phyloP scores from a whole-genome alignment of 192 early-diverging fungal species.

The Coemansia sp. region DNA sequence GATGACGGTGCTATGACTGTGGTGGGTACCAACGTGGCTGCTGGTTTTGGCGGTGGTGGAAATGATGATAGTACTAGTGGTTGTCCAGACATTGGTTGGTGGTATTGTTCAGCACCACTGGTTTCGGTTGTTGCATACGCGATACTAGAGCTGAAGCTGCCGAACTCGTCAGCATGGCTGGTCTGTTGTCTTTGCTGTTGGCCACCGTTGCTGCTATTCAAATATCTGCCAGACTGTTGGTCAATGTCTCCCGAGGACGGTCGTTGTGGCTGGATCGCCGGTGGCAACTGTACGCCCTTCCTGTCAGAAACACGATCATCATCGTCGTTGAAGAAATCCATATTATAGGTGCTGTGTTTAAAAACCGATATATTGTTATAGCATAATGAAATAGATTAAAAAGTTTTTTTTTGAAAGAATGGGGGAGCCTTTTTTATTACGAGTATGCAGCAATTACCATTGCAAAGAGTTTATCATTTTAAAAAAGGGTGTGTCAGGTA shows the following conservation, averaged over 20 bases:
- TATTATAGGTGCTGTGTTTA: neutral
- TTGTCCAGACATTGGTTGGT: neutral
- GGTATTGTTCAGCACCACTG: neutral
- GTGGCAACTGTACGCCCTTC: constrained; percentile 9
- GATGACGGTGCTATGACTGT: neutral
- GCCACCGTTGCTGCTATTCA: too few species aligned
- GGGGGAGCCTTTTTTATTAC: neutral
- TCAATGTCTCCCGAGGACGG: neutral
- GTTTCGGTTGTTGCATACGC: neutral
- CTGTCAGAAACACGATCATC: neutral
- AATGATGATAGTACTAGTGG: neutral
- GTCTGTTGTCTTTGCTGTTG: neutral
- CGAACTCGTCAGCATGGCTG: constrained; percentile 29
- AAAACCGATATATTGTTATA: neutral
- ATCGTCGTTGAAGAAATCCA: constrained; percentile 24
- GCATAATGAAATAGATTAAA: neutral
- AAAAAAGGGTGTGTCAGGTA: too few species aligned
- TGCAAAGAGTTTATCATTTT: too few species aligned
- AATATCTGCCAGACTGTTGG: neutral
- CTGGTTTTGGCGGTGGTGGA: constrained; percentile 16
- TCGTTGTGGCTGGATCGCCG: constrained; percentile 23
- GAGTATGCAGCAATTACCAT: too few species aligned
- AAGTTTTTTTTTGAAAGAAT: neutral
- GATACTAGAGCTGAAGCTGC: constrained; percentile 20
- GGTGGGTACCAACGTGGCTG: neutral